phyloP scores from a whole-genome alignment of 73 alveolate genomes.

The Paramecium octaurelia region DNA sequence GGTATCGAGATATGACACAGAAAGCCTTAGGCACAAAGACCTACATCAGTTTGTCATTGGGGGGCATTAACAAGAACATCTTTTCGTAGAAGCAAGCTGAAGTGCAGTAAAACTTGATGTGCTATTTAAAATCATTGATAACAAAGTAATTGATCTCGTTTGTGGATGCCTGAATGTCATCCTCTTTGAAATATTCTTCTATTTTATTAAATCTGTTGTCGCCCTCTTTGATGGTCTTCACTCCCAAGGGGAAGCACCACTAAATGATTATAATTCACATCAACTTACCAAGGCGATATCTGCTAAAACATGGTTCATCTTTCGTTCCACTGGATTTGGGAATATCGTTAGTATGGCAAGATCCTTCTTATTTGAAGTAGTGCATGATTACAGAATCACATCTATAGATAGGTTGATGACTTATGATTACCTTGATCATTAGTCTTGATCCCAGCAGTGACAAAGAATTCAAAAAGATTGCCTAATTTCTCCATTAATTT shows the following conservation, averaged over 20 bases:
- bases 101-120: conserved; percentile 17
- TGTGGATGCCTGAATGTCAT: background rate
- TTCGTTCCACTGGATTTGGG: conserved; percentile 49
- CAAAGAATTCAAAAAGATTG: conserved; percentile 42
- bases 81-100: conserved; percentile 13
- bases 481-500: conserved; percentile 40
- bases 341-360: conserved; percentile 26
- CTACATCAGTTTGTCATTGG: conserved; percentile 6
- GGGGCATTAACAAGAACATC: conserved; percentile 20
- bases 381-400: background rate
- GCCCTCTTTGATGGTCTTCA: background rate
- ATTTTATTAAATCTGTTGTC: background rate
- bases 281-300: background rate
- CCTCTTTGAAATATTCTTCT: conserved; percentile 35
- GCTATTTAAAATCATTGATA: conserved; percentile 27
- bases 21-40: conserved; percentile 35
- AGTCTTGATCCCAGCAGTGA: conserved; percentile 30
- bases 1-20: conserved; percentile 10
- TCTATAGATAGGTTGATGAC: background rate
- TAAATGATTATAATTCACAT: background rate
- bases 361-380: background rate
- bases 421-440: conserved; percentile 9
- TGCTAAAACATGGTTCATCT: conserved; percentile 15
- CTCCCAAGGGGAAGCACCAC: conserved; percentile 56
- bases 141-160: conserved; percentile 40